A percentile compares a stretch with the other conserved stretches of the same genome.
Evolutionary conservation across 805 yeast genomes (phyloP).

Genomic region (Starmerella floricola): DNA sequence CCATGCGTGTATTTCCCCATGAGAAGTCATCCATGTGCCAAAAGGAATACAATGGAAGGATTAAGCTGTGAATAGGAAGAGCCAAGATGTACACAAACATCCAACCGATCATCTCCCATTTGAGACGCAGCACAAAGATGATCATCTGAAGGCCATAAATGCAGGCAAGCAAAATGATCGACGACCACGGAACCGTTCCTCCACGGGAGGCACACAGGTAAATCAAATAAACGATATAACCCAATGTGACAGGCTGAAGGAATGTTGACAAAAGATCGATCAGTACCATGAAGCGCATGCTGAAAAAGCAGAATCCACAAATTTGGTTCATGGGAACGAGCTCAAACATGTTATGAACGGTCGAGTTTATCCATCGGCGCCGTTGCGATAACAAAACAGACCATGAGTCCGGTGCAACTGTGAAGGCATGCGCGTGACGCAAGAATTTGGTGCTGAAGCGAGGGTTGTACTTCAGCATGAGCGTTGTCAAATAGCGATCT

Average conservation of each 20-base stretch:
- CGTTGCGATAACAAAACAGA: slow-evolving; percentile 49
- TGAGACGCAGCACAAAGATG: slow-evolving; percentile 38
- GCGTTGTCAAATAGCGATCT: slow-evolving; percentile 46
- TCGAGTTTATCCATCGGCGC: slow-evolving; percentile 57
- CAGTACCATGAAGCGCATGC: slow-evolving; percentile 48
- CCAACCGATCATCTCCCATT: slow-evolving; percentile 42
- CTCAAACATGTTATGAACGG: slow-evolving; percentile 51
- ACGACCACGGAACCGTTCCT: slow-evolving; percentile 41
- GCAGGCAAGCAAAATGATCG: slow-evolving; percentile 43
- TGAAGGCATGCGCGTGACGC: slow-evolving; percentile 47
- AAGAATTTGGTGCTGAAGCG: slow-evolving; percentile 44
- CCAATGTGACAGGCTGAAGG: slow-evolving; percentile 49
- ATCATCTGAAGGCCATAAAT: slow-evolving; percentile 48
- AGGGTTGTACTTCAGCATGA: slow-evolving; percentile 46
- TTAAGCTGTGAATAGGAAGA: slow-evolving; percentile 47
- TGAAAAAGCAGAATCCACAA: slow-evolving; percentile 55
- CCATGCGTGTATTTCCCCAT: slow-evolving; percentile 55
- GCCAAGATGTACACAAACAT: slow-evolving; percentile 46
- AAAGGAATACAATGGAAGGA: slow-evolving; percentile 45
- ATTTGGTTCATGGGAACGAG: slow-evolving; percentile 46
- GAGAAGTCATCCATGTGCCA: slow-evolving; percentile 59
- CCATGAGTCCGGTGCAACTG: slow-evolving; percentile 49
- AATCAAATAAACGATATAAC: slow-evolving; percentile 37
- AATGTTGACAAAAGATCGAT: slow-evolving; percentile 48
- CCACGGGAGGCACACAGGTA: slow-evolving; percentile 39